Conservation (phyloP, 495 filamentous ascomycete species). For the Cercophora newfieldiana region DNA sequence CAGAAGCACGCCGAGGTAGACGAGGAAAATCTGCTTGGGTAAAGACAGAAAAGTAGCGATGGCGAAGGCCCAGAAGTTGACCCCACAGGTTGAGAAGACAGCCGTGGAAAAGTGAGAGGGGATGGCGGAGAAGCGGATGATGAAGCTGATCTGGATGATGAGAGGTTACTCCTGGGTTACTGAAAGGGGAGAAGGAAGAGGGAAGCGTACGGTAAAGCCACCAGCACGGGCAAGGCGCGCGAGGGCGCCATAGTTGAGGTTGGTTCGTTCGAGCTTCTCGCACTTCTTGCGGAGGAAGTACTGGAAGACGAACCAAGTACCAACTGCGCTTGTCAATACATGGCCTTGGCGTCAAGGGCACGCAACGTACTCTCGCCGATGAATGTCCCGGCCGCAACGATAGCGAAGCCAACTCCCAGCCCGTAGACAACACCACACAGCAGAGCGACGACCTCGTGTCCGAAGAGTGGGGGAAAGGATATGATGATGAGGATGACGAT, state of each 20-base stretch:
- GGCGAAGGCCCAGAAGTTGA: constrained; percentile 36
- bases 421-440: constrained; percentile 38
- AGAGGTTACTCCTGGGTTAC: background rate
- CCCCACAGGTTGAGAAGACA: constrained; percentile 37
- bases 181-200: background rate
- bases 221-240: constrained; percentile 32
- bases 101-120: constrained; percentile 37
- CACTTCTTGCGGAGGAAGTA: constrained; percentile 26
- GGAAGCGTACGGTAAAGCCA: constrained; percentile 28
- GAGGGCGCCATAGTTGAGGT: constrained; percentile 34
- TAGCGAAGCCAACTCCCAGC: constrained; percentile 32
- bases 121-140: constrained; percentile 38
- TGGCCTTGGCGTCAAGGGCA: background rate
- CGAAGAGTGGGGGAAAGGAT: constrained; percentile 38
- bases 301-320: constrained; percentile 34
- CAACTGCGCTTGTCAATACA: constrained; percentile 19
- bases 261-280: constrained; percentile 32
- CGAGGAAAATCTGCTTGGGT: constrained; percentile 37
- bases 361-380: constrained; percentile 27
- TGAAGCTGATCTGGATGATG: constrained; percentile 25
- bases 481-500: constrained; percentile 37
- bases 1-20: constrained; percentile 39
- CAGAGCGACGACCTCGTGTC: constrained; percentile 35
- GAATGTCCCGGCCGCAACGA: constrained; percentile 36
- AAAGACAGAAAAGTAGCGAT: constrained; percentile 35